These are phyloP conservation scores for Auricularia cornea DNA, from an alignment of 768 basidiomycete genomes.

Conservation along the genomic window DNA sequence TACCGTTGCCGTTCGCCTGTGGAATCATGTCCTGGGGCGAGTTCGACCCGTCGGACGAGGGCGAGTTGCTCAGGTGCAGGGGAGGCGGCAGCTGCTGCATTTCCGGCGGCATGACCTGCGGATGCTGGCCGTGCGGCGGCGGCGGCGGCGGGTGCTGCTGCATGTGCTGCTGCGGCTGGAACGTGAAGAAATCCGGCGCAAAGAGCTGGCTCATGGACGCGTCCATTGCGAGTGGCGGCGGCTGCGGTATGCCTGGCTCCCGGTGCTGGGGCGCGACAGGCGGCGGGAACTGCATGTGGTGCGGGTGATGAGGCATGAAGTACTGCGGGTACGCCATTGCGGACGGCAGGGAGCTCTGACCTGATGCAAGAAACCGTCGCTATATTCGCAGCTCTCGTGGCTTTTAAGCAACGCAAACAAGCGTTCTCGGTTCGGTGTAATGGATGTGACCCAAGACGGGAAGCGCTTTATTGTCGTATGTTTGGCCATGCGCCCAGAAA, in stretches of 20 bases:
- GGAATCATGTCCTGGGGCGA: slow-evolving; percentile 44
- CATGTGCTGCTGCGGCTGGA: slow-evolving; percentile 49
- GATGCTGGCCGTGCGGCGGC: neutral
- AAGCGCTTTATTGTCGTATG: neutral
- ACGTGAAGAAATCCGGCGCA: slow-evolving; percentile 49
- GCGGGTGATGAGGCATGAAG: slow-evolving; percentile 33
- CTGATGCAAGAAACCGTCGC: neutral
- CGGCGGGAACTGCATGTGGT: slow-evolving; percentile 12
- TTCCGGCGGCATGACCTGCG: slow-evolving; percentile 30
- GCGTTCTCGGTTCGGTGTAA: neutral
- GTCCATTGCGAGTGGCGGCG: slow-evolving; percentile 56
- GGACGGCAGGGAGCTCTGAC: neutral
- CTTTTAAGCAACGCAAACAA: neutral
- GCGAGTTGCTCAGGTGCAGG: slow-evolving; percentile 54
- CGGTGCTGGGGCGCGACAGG: slow-evolving; percentile 3
- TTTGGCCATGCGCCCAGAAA: neutral
- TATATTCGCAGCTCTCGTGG: neutral
- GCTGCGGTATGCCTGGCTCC: slow-evolving; percentile 30
- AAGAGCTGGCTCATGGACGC: slow-evolving; percentile 37
- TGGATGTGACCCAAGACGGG: neutral
- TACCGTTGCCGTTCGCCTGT: slow-evolving; percentile 48
- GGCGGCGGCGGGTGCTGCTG: slow-evolving; percentile 12
- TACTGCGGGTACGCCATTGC: slow-evolving; percentile 18
- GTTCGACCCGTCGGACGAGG: slow-evolving; percentile 74
- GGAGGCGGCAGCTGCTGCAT: slow-evolving; percentile 47